Evolutionary conservation across 768 basidiomycete species (phyloP).

Genomic region (Kondoa malvinella): DNA sequence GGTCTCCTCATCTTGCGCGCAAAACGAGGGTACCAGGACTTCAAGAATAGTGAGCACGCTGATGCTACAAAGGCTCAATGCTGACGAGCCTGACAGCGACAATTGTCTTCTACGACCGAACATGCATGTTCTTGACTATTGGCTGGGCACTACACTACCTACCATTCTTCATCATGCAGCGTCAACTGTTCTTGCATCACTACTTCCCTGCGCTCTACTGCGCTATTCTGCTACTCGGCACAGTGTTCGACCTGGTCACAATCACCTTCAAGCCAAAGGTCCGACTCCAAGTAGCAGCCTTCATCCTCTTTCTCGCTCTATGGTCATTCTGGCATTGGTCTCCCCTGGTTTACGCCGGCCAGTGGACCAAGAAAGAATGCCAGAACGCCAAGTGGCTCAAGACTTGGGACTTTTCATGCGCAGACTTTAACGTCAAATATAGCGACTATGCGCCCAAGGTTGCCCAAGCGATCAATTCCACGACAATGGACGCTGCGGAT

Average conservation of each 20-base stretch:
- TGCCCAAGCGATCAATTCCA: not conserved
- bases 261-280: constrained; percentile 56
- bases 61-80: not conserved
- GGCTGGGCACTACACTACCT: constrained; percentile 88
- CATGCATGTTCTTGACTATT: constrained; percentile 78
- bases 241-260: constrained; percentile 70
- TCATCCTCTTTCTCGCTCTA: constrained; percentile 42
- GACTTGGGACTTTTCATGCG: constrained; percentile 88
- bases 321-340: constrained; percentile 66
- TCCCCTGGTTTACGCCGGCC: constrained; percentile 62
- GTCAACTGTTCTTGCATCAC: constrained; percentile 94
- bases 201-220: constrained; percentile 96
- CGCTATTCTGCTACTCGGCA: constrained; percentile 58
- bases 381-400: constrained; percentile 62
- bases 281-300: constrained; percentile 58
- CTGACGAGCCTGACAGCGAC: constrained; percentile 42
- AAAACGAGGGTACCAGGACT: constrained; percentile 78
- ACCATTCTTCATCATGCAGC: constrained; percentile 92
- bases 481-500: not conserved
- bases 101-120: constrained; percentile 74
- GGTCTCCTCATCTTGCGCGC: constrained; percentile 69
- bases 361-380: constrained; percentile 74
- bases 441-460: not conserved
- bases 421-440: constrained; percentile 10
- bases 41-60: constrained; percentile 68